Percentiles rank a stretch among this genome's conserved stretches.
Evolutionary conservation across 345 rosid species (phyloP).

Genomic region (Triadica sebifera): DNA sequence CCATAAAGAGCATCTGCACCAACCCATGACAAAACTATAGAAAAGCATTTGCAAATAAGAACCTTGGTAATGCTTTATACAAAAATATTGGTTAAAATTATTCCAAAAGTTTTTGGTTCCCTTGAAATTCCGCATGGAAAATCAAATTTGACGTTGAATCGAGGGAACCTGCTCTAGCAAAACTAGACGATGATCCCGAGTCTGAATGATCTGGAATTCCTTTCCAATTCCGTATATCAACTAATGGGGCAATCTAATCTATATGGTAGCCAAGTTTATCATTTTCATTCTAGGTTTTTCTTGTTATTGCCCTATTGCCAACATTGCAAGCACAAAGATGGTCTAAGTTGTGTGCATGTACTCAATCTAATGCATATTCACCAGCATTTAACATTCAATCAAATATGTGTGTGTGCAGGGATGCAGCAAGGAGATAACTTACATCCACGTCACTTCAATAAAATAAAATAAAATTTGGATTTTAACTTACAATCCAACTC

Average conservation of each 20-base stretch:
- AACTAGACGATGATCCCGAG: too few relatives aligned
- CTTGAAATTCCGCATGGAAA: too few relatives aligned
- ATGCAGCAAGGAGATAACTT: background rate
- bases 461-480: background rate
- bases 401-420: background rate
- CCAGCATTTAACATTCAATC: background rate
- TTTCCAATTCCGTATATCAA: too few relatives aligned
- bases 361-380: background rate
- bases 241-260: background rate
- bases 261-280: background rate
- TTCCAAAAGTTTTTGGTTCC: background rate
- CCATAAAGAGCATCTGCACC: background rate
- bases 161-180: too few relatives aligned
- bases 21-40: background rate
- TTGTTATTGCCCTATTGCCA: background rate
- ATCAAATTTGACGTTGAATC: too few relatives aligned
- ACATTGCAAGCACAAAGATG: background rate
- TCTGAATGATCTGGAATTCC: too few relatives aligned
- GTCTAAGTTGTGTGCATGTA: background rate
- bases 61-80: too few relatives aligned
- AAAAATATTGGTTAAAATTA: background rate
- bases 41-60: background rate
- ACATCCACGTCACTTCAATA: background rate
- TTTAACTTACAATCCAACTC: constrained; percentile 50
- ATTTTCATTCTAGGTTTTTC: background rate